Evolutionary conservation across 2,329 filamentous ascomycete species (phyloP).

Genomic region (Talaromyces sp.): DNA sequence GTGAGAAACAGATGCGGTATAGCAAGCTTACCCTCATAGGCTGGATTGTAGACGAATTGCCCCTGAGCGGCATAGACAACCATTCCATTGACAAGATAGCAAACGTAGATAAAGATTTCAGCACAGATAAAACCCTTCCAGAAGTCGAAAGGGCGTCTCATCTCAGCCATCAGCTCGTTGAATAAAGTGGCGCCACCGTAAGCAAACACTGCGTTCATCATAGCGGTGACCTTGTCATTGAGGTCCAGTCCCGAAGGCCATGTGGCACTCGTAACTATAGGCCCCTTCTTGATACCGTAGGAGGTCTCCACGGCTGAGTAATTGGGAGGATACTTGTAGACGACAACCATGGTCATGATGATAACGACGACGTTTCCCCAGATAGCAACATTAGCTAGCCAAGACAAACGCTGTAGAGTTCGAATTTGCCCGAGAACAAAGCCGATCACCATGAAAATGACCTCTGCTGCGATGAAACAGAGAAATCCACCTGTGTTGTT

Average conservation of each 20-base stretch:
- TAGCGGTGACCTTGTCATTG: constrained; percentile 26
- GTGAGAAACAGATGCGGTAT: not conserved
- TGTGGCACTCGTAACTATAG: constrained; percentile 38
- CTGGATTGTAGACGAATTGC: constrained; percentile 52
- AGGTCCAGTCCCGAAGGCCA: constrained; percentile 12
- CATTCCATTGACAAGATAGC: constrained; percentile 37
- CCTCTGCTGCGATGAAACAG: constrained; percentile 57
- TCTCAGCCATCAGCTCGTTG: constrained; percentile 36
- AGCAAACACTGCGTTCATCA: constrained; percentile 33
- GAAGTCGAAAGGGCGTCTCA: constrained; percentile 40
- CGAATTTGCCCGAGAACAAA: constrained; percentile 61
- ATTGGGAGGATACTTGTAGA: constrained; percentile 54
- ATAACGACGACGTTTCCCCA: constrained; percentile 60
- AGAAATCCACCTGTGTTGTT: constrained; percentile 38
- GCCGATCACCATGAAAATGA: constrained; percentile 55
- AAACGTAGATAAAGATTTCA: constrained; percentile 40
- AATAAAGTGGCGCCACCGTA: constrained; percentile 35
- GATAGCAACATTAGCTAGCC: constrained; percentile 56
- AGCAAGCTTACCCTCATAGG: constrained; percentile 23
- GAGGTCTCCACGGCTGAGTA: constrained; percentile 36
- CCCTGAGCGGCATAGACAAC: constrained; percentile 46
- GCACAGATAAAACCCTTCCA: constrained; percentile 36
- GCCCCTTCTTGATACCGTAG: constrained; percentile 37
- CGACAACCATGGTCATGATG: constrained; percentile 59
- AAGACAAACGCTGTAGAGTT: constrained; percentile 45